Evolutionary conservation across 768 basidiomycete genomes (phyloP).

Genomic region (Galerina marginata): DNA sequence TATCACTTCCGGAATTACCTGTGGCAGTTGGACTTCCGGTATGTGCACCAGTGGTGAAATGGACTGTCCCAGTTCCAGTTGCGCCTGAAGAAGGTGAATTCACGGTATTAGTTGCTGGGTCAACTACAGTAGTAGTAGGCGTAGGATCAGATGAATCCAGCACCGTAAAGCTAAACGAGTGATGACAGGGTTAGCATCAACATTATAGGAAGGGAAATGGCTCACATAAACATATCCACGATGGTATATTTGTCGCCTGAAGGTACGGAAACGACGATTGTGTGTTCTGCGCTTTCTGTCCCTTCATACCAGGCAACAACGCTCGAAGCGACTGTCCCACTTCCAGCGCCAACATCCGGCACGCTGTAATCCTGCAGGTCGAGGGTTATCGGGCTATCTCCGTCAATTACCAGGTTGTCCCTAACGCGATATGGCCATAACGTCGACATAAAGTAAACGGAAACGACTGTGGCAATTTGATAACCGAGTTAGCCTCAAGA

Average conservation of each 20-base stretch:
- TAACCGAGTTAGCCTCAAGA: background rate
- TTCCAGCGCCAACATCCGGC: background rate
- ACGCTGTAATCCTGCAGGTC: slow-evolving; percentile 26
- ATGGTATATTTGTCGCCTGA: slow-evolving; percentile 7
- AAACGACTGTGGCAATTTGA: slow-evolving; percentile 31
- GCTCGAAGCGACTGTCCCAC: slow-evolving; percentile 4
- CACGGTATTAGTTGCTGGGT: background rate
- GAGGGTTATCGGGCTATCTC: slow-evolving; percentile 23
- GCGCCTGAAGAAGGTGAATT: background rate
- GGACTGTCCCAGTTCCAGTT: background rate
- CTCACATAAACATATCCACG: slow-evolving; percentile 19
- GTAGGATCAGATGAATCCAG: background rate
- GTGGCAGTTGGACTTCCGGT: background rate
- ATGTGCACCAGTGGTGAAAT: background rate
- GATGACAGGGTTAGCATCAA: background rate
- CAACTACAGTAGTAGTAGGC: background rate
- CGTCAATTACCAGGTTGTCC: slow-evolving; percentile 35
- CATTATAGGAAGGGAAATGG: background rate
- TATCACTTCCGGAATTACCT: background rate
- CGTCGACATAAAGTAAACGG: slow-evolving; percentile 43
- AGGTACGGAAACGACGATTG: slow-evolving; percentile 7
- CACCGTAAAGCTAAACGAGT: background rate
- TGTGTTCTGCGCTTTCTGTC: slow-evolving; percentile 5
- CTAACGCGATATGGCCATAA: slow-evolving; percentile 45
- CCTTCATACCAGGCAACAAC: slow-evolving; percentile 9